phyloP scores from a whole-genome alignment of 345 rosid genomes.

The Gossypioides kirkii region DNA sequence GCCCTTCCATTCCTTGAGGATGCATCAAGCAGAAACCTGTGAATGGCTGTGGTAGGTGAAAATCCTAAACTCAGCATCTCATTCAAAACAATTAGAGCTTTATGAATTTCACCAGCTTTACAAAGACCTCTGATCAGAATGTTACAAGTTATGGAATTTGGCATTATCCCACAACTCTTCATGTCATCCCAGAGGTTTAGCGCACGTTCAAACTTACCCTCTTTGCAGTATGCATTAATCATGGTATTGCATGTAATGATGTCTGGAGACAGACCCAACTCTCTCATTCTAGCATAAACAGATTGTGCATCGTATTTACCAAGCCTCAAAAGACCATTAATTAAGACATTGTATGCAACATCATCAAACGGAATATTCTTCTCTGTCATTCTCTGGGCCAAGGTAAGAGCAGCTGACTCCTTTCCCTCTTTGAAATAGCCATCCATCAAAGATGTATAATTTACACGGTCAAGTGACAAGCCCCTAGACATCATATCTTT shows the following conservation, averaged over 20 bases:
- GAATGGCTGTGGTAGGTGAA: constrained; percentile 46
- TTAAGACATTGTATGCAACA: constrained; percentile 71
- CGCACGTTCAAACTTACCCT: constrained; percentile 48
- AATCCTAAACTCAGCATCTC: constrained; percentile 47
- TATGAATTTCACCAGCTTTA: constrained; percentile 43
- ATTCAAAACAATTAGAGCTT: constrained; percentile 49
- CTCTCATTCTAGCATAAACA: constrained; percentile 52
- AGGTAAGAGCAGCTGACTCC: constrained; percentile 57
- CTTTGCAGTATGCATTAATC: constrained; percentile 60
- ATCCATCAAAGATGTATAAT: constrained; percentile 89
- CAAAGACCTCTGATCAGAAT: constrained; percentile 49
- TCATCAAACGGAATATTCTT: constrained; percentile 59
- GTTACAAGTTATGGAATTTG: constrained; percentile 63
- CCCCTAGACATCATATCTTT: constrained; percentile 51
- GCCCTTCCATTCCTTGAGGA: constrained; percentile 54
- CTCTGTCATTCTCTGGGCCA: constrained; percentile 68
- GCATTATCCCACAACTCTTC: constrained; percentile 46
- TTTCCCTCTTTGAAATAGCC: constrained; percentile 72
- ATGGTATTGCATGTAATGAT: constrained; percentile 62
- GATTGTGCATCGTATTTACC: constrained; percentile 53
- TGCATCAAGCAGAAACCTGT: constrained; percentile 47
- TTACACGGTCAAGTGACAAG: constrained; percentile 55
- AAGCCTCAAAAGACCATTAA: constrained; percentile 58
- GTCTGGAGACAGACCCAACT: constrained; percentile 69
- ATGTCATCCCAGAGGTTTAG: constrained; percentile 62